Conservation (phyloP, 2,329 filamentous ascomycete species). For the Knufia fluminis region DNA sequence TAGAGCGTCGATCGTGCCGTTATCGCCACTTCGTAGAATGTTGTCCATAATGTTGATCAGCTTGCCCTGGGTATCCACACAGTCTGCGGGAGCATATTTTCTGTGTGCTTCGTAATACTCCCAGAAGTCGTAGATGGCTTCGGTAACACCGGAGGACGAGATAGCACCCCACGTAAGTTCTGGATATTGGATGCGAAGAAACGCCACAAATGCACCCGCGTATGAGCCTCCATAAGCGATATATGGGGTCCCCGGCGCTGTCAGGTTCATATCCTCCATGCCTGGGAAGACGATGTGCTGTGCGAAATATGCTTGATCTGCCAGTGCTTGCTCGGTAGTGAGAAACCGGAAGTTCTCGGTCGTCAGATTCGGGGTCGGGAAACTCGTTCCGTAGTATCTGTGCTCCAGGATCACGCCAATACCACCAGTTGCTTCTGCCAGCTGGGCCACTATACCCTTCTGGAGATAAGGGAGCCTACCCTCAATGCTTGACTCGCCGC, state of each 20-base stretch:
- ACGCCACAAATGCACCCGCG: constrained; percentile 68
- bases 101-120: constrained; percentile 53
- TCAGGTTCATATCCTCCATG: constrained; percentile 58
- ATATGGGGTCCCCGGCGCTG: constrained; percentile 56
- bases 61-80: constrained; percentile 56
- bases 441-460: constrained; percentile 64
- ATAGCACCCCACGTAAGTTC: constrained; percentile 72
- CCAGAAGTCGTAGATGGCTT: constrained; percentile 70
- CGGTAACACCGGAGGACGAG: constrained; percentile 68
- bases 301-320: constrained; percentile 74
- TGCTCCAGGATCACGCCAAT: constrained; percentile 77
- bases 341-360: constrained; percentile 69
- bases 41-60: constrained; percentile 51
- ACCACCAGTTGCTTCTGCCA: constrained; percentile 62
- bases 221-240: constrained; percentile 80
- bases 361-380: constrained; percentile 57
- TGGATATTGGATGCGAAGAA: constrained; percentile 67
- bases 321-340: constrained; percentile 72
- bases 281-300: constrained; percentile 62
- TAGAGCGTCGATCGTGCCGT: constrained; percentile 37
- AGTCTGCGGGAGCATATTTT: constrained; percentile 49
- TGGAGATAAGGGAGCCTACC: constrained; percentile 60
- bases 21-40: constrained; percentile 44
- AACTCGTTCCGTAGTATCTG: constrained; percentile 73
- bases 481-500: constrained; percentile 59